phyloP scores from a whole-genome alignment of 805 yeast species.

The Candida krabiensis region DNA sequence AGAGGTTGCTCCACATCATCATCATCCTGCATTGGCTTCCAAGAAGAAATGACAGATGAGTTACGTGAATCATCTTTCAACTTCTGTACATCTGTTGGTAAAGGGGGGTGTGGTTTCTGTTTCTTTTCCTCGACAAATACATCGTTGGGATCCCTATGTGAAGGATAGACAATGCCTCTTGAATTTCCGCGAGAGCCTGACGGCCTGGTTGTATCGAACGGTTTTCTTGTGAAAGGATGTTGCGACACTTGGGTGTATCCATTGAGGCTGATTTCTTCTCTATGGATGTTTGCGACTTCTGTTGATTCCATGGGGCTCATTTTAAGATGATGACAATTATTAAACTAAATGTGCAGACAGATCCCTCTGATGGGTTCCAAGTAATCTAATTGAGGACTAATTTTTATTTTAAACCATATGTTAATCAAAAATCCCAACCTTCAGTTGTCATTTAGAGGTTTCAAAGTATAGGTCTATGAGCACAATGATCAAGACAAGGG shows the following conservation, averaged over 20 bases:
- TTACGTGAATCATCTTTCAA: no score
- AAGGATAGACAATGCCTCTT: background rate
- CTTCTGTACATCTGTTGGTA: background rate
- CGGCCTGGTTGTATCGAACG: background rate
- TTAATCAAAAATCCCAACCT: no score
- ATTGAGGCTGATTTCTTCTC: background rate
- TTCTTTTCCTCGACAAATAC: background rate
- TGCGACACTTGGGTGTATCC: background rate
- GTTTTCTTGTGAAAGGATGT: slow-evolving; percentile 1
- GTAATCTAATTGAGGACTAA: no score
- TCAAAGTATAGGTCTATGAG: no score
- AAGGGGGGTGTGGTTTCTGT: background rate
- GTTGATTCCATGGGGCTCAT: no score
- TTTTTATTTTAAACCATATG: no score
- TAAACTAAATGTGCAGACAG: no score
- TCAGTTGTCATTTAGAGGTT: no score
- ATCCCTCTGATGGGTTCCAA: no score
- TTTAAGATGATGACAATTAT: no score
- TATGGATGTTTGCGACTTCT: background rate
- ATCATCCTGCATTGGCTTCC: slow-evolving; percentile 1
- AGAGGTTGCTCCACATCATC: slow-evolving; percentile 1
- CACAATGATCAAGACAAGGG: no score
- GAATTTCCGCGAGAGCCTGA: no score
- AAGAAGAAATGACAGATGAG: slow-evolving; percentile 1
- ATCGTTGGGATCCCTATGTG: background rate